Percentiles rank a stretch among this genome's conserved stretches.
Conservation (phyloP, 2,329 filamentous ascomycete genomes). For the Immersiporthe knoxdaviesiana region DNA sequence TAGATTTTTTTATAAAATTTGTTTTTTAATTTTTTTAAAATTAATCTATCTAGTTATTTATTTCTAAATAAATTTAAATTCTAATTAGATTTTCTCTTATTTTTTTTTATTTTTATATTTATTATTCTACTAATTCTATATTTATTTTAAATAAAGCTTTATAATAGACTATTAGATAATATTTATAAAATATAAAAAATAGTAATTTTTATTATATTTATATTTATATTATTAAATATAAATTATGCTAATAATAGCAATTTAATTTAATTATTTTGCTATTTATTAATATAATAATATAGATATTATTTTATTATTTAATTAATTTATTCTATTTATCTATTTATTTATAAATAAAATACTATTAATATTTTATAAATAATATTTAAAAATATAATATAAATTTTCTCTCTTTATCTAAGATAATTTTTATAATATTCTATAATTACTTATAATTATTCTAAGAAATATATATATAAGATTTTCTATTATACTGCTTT, state of each 20-base stretch:
- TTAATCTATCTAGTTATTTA: no score
- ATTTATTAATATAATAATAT: no score
- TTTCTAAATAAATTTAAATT: no score
- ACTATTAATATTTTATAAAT: no score
- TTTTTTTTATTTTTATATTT: no score
- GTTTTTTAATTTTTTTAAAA: neutral
- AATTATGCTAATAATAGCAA: neutral
- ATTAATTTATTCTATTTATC: no score
- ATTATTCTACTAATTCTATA: neutral
- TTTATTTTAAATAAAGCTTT: neutral
- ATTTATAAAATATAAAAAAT: neutral
- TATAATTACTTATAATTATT: neutral
- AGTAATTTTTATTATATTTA: no score
- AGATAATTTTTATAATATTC: neutral
- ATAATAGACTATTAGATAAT: neutral
- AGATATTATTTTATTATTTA: no score
- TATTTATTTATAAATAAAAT: no score
- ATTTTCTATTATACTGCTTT: neutral
- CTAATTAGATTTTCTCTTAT: no score
- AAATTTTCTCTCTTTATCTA: neutral
- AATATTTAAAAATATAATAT: neutral
- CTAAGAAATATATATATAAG: no score
- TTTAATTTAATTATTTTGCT: no score
- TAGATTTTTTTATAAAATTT: neutral
- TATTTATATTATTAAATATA: neutral